Conservation (phyloP, 768 basidiomycete species). For the Artomyces pyxidatus region DNA sequence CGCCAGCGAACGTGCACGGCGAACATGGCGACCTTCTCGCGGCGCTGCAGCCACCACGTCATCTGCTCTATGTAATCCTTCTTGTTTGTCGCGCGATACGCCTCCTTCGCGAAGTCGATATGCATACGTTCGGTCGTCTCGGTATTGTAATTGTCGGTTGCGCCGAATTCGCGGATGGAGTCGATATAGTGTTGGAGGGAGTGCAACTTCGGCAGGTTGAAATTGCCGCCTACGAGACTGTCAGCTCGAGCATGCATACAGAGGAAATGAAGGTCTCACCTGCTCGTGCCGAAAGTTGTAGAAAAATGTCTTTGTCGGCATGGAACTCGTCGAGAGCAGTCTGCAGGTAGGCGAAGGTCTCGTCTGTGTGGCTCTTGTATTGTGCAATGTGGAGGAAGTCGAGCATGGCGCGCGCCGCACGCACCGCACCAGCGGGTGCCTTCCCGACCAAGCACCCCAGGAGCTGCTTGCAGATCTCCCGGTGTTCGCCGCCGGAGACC, state of each 20-base stretch:
- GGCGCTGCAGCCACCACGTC: slow-evolving; percentile 19
- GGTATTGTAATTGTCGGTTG: slow-evolving; percentile 22
- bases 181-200: slow-evolving; percentile 10
- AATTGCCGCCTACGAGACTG: background rate
- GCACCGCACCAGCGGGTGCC: background rate
- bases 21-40: background rate
- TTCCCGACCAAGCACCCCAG: background rate
- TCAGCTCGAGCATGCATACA: background rate
- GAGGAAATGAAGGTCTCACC: slow-evolving; percentile 17
- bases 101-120: slow-evolving; percentile 25
- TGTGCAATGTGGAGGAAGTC: slow-evolving; percentile 34
- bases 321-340: slow-evolving; percentile 29
- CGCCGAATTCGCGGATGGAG: slow-evolving; percentile 5
- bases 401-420: slow-evolving; percentile 5
- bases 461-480: background rate
- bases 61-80: slow-evolving; percentile 25
- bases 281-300: slow-evolving; percentile 23
- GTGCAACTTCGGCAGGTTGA: slow-evolving; percentile 14
- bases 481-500: background rate
- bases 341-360: slow-evolving; percentile 22
- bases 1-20: background rate
- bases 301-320: slow-evolving; percentile 28
- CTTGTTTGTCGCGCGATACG: slow-evolving; percentile 24
- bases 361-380: slow-evolving; percentile 24
- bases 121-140: slow-evolving; percentile 26